Evolutionary conservation across 805 yeast genomes (phyloP).

Genomic region (Metschnikowia reukaufii): DNA sequence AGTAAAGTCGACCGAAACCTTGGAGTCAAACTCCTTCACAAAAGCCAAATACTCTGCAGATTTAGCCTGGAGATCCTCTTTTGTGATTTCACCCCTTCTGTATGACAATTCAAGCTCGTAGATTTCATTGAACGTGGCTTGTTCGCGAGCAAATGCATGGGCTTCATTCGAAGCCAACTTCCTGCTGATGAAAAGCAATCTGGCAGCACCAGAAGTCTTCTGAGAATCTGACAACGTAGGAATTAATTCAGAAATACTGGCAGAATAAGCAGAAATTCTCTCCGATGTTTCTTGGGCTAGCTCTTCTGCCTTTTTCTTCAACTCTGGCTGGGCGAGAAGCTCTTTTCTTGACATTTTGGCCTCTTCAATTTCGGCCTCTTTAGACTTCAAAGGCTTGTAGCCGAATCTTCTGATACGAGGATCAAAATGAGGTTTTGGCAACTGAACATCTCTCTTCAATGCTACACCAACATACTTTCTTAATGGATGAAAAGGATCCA

Average conservation of each 20-base stretch:
- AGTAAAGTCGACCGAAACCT: conserved; percentile 45
- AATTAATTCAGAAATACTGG: conserved; percentile 28
- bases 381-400: conserved; percentile 51
- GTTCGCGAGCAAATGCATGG: conserved; percentile 54
- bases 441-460: conserved; percentile 54
- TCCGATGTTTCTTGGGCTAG: conserved; percentile 43
- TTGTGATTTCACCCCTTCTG: conserved; percentile 37
- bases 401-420: conserved; percentile 89
- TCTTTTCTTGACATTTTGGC: conserved; percentile 68
- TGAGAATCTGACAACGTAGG: conserved; percentile 24
- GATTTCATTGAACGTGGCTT: conserved; percentile 53
- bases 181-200: conserved; percentile 52
- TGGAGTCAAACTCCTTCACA: conserved; percentile 41
- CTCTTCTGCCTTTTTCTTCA: conserved; percentile 38
- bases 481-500: conserved; percentile 95
- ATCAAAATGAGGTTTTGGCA: conserved; percentile 90
- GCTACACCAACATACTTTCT: conserved; percentile 91
- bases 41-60: conserved; percentile 36
- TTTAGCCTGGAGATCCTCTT: conserved; percentile 23
- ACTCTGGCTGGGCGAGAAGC: conserved; percentile 52
- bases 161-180: conserved; percentile 57
- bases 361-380: conserved; percentile 58
- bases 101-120: conserved; percentile 44
- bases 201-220: conserved; percentile 43
- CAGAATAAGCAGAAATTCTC: conserved; percentile 18